Base-by-base conservation (phyloP, 2,329 filamentous ascomycete genomes). In the Taxawa tesnikishii region DNA sequence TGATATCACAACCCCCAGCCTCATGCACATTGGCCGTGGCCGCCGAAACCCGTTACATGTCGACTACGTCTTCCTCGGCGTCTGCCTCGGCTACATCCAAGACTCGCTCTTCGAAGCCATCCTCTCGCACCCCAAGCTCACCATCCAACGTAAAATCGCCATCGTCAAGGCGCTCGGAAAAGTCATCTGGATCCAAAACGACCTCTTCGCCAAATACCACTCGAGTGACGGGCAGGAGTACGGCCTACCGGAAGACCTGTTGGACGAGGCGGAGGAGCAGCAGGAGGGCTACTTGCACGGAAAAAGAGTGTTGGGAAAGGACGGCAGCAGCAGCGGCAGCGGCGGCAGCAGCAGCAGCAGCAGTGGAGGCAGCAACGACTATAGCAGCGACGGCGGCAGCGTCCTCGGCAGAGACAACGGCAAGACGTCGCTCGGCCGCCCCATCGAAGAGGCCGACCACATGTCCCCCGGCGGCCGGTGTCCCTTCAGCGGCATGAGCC, bases 111-210 rank as follows among this genome's bases (percentile, higher is more conserved):
- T 72, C 15, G 81, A 85, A 49, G 81, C 81, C 11, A 75, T 88
- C 31, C 67, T 88, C 30, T 77, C 70, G 3, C 68, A 84, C 46
- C 79, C 79, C 1, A 68, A 70, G 3, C 62, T 90, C 23, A 65
- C 68, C 23, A 65, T 82, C 45, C 63, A 67, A 36, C 70, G 70
- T 55, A 87, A 87, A 59, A 75, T 79, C 12, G 76, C 72, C 14
- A 67, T 88, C 4, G 68, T 87, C 28, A 81, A 79, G 50, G 82
- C 83, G 1, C 63, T 88, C 14, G 74, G 74, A 40, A 88, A 90
- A 54, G 75, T 88, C 15, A 77, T 88, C 42, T 88, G 82, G 81
- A 85, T 88, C 43, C 83, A 88, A 56, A 88, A 88, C 50, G 82
- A 88, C 53, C 65, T 88, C 17, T 82, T 88, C 53, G 79, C 81